Evolutionary conservation across 2,329 filamentous ascomycete species (phyloP), one percentile per base, ranked within the genome.

Genomic region (Atkinsonella texensis): DNA sequence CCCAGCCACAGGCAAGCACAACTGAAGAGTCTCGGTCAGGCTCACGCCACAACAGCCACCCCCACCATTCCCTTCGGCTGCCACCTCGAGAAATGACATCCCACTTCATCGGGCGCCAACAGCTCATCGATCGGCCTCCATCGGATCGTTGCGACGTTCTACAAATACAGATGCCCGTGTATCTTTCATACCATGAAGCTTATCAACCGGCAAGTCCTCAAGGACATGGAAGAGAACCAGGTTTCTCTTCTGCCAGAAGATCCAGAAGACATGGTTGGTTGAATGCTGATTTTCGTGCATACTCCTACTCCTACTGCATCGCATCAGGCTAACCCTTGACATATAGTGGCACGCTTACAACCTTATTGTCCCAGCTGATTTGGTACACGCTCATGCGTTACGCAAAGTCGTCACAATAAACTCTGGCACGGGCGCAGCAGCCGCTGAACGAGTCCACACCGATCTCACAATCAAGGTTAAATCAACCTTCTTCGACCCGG

Each of bases 281-380:
- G 9, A 33, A 12, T 15, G 35, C 51, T 47, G 43, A 23, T 28
- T 35, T 50, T 44, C 42, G 10, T 11, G 28, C 17, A 48, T 45
- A 40, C 28, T 51, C 31, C 45, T 45, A 40, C 32, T 50, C 31
- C 45, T 44, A 42, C 35, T 33, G 41, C 53, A 51, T 50, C 33
- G 17, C 11, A 45, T 15, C 7, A 49, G 44, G 52, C 52, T 57
- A 44, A 53, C 51, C 42, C 9, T 39, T 31, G 17, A 45, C 42
- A 31, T 39, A 38, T 50, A 71, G 74, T 81, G 78, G 78, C 77
- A 81, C 55, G 76, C 76, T 58, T 79, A 81, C 63, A 81, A 81
- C 65, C 70, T 82, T 54, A 79, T 82, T 58, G 66, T 72, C 10
- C 63, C 71, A 52, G 70, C 73, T 55, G 78, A 82, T 58, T 60